These are phyloP conservation scores for Fomitopsis betulina DNA, from an alignment of 1,284 basidiomycete species.

Conservation along the genomic window DNA sequence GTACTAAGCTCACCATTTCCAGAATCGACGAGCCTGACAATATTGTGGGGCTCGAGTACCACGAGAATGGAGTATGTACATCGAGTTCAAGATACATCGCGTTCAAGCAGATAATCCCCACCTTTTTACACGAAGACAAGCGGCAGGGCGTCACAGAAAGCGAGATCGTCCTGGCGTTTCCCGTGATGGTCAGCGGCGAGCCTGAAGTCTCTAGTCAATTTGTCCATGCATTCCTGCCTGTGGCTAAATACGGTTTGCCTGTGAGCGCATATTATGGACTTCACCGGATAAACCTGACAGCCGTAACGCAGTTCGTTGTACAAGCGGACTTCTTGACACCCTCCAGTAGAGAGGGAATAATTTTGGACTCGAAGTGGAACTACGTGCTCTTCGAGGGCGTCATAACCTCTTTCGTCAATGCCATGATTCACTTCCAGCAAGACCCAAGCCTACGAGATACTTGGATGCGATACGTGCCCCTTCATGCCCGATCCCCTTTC, in stretches of 20 bases:
- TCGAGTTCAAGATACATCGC: not conserved
- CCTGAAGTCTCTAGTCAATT: not conserved
- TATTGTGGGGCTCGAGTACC: not conserved
- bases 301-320: not conserved
- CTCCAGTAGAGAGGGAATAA: not conserved
- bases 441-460: not conserved
- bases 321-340: not conserved
- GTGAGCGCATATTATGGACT: not conserved
- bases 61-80: not conserved
- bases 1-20: not conserved
- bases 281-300: not conserved
- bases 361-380: not conserved
- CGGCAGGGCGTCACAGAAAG: not conserved
- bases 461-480: not conserved
- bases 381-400: not conserved
- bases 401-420: not conserved
- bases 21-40: not conserved
- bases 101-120: not conserved
- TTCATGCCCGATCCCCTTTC: not conserved
- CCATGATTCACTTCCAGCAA: not conserved
- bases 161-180: not conserved
- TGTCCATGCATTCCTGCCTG: not conserved
- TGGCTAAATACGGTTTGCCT: not conserved
- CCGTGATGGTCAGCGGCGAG: not conserved
- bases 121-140: not conserved